A percentile compares a stretch with the other conserved stretches of the same genome.
phyloP scores from a whole-genome alignment of 2,329 filamentous ascomycete species.

The Plenodomus tracheiphilus region DNA sequence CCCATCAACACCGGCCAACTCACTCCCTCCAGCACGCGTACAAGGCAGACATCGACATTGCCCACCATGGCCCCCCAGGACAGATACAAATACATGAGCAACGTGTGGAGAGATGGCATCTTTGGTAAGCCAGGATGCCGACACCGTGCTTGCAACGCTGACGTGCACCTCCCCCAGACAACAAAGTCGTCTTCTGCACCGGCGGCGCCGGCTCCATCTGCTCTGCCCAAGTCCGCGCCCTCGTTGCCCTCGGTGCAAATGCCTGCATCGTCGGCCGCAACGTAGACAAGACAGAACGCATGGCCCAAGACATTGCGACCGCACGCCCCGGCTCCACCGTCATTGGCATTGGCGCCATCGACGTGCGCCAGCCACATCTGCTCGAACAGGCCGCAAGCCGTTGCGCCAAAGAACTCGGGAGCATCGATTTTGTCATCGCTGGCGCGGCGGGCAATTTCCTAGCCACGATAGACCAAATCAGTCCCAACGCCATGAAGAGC shows the following conservation, averaged over 20 bases:
- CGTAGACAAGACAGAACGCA: conserved; percentile 79
- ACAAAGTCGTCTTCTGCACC: conserved; percentile 92
- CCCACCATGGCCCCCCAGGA: conserved; percentile 55
- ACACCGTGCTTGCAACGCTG: neutral
- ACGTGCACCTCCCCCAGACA: conserved; percentile 56
- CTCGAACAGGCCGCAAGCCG: conserved; percentile 74
- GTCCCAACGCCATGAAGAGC: conserved; percentile 86
- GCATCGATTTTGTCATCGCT: conserved; percentile 91
- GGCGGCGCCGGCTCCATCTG: conserved; percentile 94
- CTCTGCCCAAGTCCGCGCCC: conserved; percentile 86
- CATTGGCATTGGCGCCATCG: conserved; percentile 75
- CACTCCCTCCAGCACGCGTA: too few relatives aligned
- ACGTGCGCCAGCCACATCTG: conserved; percentile 69
- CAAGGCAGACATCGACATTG: too few relatives aligned
- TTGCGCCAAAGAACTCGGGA: conserved; percentile 80
- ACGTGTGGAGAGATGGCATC: conserved; percentile 83
- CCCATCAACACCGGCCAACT: too few relatives aligned
- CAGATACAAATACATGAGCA: conserved; percentile 75
- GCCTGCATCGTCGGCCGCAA: conserved; percentile 94
- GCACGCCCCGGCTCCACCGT: conserved; percentile 80
- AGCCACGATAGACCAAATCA: conserved; percentile 78
- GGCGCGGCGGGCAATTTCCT: conserved; percentile 97
- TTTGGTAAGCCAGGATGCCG: conserved; percentile 63
- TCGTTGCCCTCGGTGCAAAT: conserved; percentile 88
- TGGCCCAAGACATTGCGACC: conserved; percentile 79